Conservation (phyloP, 805 yeast genomes). For the Maudiozyma saulgeensis region DNA sequence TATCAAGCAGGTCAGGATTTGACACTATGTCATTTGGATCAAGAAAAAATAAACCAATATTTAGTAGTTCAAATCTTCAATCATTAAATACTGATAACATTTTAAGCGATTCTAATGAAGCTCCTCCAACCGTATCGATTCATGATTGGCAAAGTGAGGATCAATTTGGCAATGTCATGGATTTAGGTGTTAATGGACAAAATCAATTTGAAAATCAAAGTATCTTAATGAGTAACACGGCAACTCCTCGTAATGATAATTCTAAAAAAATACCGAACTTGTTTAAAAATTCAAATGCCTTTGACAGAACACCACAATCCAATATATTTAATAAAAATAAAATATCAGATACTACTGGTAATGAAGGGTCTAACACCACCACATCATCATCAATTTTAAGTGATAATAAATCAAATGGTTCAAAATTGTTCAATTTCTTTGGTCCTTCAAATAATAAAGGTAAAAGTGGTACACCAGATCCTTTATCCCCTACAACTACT, state of each 20-base stretch:
- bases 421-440: background rate
- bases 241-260: background rate
- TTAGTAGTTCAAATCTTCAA: slow-evolving; percentile 1
- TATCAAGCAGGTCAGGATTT: slow-evolving; percentile 25
- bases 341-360: background rate
- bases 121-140: slow-evolving; percentile 34
- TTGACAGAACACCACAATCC: slow-evolving; percentile 9
- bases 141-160: slow-evolving; percentile 36
- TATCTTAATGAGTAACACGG: background rate
- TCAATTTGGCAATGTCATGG: slow-evolving; percentile 13
- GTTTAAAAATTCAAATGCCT: slow-evolving; percentile 8
- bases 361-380: background rate
- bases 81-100: slow-evolving; percentile 5
- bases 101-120: slow-evolving; percentile 31
- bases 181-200: background rate
- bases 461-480: background rate
- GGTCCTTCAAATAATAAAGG: background rate
- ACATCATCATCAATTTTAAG: background rate
- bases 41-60: slow-evolving; percentile 16
- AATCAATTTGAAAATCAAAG: slow-evolving; percentile 1
- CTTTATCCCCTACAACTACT: background rate
- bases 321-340: background rate
- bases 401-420: background rate
- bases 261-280: background rate
- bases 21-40: slow-evolving; percentile 33